Base-by-base conservation (phyloP, 164 flowering plant species). In the Amborella trichopoda region DNA sequence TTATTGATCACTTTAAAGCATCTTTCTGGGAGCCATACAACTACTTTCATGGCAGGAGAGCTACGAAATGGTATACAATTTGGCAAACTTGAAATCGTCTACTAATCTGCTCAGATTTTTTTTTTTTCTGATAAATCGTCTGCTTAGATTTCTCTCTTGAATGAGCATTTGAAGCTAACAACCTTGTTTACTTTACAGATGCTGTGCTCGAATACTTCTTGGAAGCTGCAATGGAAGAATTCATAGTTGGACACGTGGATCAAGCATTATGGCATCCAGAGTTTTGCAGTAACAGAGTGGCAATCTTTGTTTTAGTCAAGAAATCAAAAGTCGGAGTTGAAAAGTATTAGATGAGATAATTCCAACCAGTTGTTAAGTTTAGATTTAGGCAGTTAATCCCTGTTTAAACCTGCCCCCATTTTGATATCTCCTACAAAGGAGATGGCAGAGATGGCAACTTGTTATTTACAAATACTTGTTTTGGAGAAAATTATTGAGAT, bases 181-280 rank as follows among this genome's bases (percentile, higher is more conserved):
- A 9, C n/a, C 34, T n/a, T 38, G 6, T 12, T 28, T 43, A 14
- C 17, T 54, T 8, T 46, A 56, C 79, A 88, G 97, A 89, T 70
- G 71, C 70, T 46, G 55, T 82, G 52, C 88, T 89, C 4, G 94
- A 85, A 42, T 78, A 70, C 71, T 89, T 89, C 53, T 50, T 85
- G 46, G 88, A 85, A 50, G 63, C 73, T 54, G 94, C 90, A 18
- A 49, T 68, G 76, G 62, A 82, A 67, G 75, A 75, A 20, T 89
- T 89, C 47, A 46, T 57, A 34, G 48, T 89, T 33, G 97, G 94
- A 1, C 81, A 76, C 28, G 70, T 89, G 24, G 80, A 77, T 53
- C 87, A 82, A 42, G 47, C 53, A 28, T 75, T 72, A 26, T 89
- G 93, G 90, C 90, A 85, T 75, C 95, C 88, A n/a, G 95, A 84